Evolutionary conservation across 2,329 filamentous ascomycete species (phyloP), one percentile per base, ranked within the genome.

Genomic region (Exophiala bonariae): DNA sequence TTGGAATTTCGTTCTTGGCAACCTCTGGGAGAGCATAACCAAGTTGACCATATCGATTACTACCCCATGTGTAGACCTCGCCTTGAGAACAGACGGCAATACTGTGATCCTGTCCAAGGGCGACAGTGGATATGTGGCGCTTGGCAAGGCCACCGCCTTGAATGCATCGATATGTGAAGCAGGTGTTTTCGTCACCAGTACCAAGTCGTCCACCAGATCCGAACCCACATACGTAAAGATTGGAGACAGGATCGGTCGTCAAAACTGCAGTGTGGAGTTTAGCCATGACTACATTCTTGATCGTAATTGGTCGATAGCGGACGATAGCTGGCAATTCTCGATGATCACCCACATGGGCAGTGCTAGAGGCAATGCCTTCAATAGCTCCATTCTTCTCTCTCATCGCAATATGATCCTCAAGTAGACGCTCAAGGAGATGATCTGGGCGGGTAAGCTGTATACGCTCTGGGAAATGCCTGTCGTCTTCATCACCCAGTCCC

Each of bases 1-100:
- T 85, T 0, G 91, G 86, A 49, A 93, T 87, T 59, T 96, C 87
- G 41, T 96, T 89, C 13, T 76, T 50, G 45, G 63, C 66, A 26
- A 68, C 57, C 53, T 76, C 76, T 1, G 90, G 89, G 13, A 96
- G 73, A 14, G 79, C 72, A 64, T 96, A 97, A 4, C 93, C 93
- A 11, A 99, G 77, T 64, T 97, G 92, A 1, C 86, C 89, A 63
- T 82, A 85, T 6, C 79, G 83, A 60, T 96, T 97, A 56, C 86
- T 87, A 6, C 93, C 93, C 93, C 93, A 99, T 1, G 89, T 93
- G 75, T 89, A 96, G 4, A 96, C 81, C 57, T 95, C 89, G n/a
- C 93, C 92, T 43, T 84, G 78, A n/a, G 83, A 83, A 3, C 88
- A 87, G 4, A 97, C 74, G 1, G 89, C 92, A 64, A 99, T 76